Conservation (phyloP, 192 early-diverging fungal genomes). For the Entomortierella parvispora region DNA sequence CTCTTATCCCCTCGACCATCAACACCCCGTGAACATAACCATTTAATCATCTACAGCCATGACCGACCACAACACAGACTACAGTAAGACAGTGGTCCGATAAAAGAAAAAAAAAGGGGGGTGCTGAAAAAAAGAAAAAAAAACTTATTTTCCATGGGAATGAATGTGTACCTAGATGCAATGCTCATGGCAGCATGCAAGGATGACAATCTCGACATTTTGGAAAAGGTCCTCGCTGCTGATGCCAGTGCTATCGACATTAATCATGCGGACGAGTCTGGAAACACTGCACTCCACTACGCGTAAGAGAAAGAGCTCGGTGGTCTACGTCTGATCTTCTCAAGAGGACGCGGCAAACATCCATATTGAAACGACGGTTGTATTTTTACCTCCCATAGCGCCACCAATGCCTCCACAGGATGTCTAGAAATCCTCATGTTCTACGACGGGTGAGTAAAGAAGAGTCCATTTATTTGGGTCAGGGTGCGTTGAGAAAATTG, state of each 20-base stretch:
- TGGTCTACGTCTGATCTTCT: not conserved
- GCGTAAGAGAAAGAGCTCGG: constrained; percentile 48
- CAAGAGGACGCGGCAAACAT: not conserved
- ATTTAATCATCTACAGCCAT: no score
- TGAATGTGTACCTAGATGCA: constrained; percentile 60
- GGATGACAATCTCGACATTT: constrained; percentile 74
- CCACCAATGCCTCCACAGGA: constrained; percentile 65
- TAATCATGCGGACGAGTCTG: constrained; percentile 70
- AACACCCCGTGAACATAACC: no score
- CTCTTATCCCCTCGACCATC: no score
- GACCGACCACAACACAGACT: no score
- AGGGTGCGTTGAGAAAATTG: no score
- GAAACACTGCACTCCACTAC: constrained; percentile 76
- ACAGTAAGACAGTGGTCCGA: no score
- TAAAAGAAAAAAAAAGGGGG: no score
- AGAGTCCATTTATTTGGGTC: no score
- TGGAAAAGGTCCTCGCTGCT: constrained; percentile 65
- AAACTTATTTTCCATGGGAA: no score
- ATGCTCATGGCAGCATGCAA: constrained; percentile 76
- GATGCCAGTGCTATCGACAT: constrained; percentile 58
- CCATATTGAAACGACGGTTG: no score
- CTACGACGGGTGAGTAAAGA: no score
- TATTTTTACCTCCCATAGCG: constrained; percentile 28
- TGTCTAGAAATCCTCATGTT: constrained; percentile 67
- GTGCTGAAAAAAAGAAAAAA: no score